Conservation (phyloP, 1,284 basidiomycete species). For the Malassezia restricta region DNA sequence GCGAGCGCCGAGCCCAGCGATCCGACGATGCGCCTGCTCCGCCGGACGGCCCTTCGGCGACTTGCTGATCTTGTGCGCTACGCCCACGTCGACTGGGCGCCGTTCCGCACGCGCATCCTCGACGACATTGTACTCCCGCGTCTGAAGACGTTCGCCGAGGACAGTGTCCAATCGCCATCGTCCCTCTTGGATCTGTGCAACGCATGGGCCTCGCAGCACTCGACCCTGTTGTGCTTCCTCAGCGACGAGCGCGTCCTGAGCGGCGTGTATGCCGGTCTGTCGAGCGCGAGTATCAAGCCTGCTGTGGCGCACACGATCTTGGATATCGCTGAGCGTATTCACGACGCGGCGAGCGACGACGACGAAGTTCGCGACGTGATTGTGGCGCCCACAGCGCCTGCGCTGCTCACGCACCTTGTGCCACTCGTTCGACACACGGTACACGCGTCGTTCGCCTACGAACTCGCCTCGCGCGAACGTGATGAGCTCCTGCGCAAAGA, state of each 20-base stretch:
- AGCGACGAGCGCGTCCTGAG: conserved; percentile 62
- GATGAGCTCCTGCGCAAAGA: conserved; percentile 71
- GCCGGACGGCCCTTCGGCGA: conserved; percentile 73
- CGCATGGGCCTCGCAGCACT: conserved; percentile 59
- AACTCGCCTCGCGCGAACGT: conserved; percentile 52
- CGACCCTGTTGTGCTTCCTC: conserved; percentile 59
- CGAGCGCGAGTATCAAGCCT: conserved; percentile 74
- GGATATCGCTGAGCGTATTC: conserved; percentile 67
- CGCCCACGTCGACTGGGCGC: conserved; percentile 59
- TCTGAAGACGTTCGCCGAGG: conserved; percentile 60
- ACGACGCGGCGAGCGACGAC: conserved; percentile 5
- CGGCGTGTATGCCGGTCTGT: conserved; percentile 67
- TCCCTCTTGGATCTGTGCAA: conserved; percentile 76
- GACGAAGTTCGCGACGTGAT: conserved; percentile 37
- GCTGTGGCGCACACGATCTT: conserved; percentile 67
- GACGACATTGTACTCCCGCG: conserved; percentile 68
- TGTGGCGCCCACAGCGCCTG: conserved; percentile 64
- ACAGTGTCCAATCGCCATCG: conserved; percentile 86
- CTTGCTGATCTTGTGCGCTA: conserved; percentile 73
- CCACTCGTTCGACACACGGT: conserved; percentile 25
- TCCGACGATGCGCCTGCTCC: conserved; percentile 35
- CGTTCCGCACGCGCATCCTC: conserved; percentile 62
- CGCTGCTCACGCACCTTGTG: conserved; percentile 63
- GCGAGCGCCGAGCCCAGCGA: conserved; percentile 23
- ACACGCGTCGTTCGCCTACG: conserved; percentile 49